Evolutionary conservation across 148 eudicot species (phyloP), one percentile per base, ranked within the genome.

Genomic region (Persicaria tinctoria): DNA sequence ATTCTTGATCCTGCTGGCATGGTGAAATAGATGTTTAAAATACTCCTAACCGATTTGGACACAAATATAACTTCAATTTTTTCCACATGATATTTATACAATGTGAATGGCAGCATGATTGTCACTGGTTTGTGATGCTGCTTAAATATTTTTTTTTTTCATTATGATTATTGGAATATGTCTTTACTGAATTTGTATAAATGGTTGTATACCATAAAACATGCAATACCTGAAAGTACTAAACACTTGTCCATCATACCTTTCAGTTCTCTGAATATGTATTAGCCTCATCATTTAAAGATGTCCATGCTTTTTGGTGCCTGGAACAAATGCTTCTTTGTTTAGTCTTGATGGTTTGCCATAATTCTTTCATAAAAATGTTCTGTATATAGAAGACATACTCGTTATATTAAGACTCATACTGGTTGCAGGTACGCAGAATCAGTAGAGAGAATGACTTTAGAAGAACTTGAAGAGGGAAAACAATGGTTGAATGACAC

Each of bases 401-500:
- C 45, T 38, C 41, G 11, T 62, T 64, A 44, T 66, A 66, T 41
- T 41, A 38, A 13, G 47, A 66, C 46, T 38, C 16, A 44, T 66
- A 8, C 46, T 66, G 47, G 47, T 60, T 77, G 60, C 77, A 91
- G 97, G 82, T 89, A 89, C 76, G 97, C 87, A 69, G 84, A 87
- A 76, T 82, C 83, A 57, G 56, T 80, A 76, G 93, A 89, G 74
- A 81, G 95, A 62, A 91, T 93, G 91, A 82, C 83, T 60, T 79
- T 80, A 73, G 93, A 87, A 57, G 97, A 93, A 72, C 82, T 91
- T 48, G 91, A 91, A 82, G 73, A 80, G 74, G 98, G 98, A 79
- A 93, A 91, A 84, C 71, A 87, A 86, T 91, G 98, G 98, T 82
- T 93, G 72, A 82, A 81, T 72, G 81, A 83, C 71, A 85, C 95